Evolutionary conservation across 1,284 basidiomycete genomes (phyloP).

Genomic region (Austropuccinia psidii): DNA sequence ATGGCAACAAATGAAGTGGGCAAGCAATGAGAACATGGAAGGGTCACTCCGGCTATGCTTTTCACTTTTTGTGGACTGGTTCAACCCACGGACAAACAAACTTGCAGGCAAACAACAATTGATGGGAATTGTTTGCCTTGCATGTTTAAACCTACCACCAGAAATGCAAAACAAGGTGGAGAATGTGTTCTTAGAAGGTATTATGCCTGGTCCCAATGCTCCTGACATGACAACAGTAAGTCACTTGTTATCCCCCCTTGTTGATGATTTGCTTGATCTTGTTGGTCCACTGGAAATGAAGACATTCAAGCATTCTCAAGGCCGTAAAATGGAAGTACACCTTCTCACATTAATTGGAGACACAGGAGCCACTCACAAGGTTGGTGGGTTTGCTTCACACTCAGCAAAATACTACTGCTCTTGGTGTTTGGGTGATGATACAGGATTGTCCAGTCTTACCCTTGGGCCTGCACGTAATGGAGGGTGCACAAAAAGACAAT

Average conservation of each 20-base stretch:
- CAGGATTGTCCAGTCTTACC: background rate
- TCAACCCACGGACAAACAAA: slow-evolving; percentile 24
- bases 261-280: background rate
- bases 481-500: background rate
- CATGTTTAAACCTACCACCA: slow-evolving; percentile 19
- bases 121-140: background rate
- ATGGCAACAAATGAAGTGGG: background rate
- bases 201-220: slow-evolving; percentile 7
- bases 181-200: background rate
- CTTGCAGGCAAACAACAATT: background rate
- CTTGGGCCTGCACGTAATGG: background rate
- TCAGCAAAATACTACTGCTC: background rate
- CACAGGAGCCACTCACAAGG: background rate
- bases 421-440: background rate
- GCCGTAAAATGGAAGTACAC: background rate
- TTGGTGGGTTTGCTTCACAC: slow-evolving; percentile 10
- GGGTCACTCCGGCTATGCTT: background rate
- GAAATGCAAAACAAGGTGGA: background rate
- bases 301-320: background rate
- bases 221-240: background rate
- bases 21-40: background rate
- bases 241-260: background rate
- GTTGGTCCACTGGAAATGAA: background rate
- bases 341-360: slow-evolving; percentile 7
- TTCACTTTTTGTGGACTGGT: slow-evolving; percentile 26